phyloP scores from a whole-genome alignment of 805 yeast genomes.

The Ogataea nitratoaversa region DNA sequence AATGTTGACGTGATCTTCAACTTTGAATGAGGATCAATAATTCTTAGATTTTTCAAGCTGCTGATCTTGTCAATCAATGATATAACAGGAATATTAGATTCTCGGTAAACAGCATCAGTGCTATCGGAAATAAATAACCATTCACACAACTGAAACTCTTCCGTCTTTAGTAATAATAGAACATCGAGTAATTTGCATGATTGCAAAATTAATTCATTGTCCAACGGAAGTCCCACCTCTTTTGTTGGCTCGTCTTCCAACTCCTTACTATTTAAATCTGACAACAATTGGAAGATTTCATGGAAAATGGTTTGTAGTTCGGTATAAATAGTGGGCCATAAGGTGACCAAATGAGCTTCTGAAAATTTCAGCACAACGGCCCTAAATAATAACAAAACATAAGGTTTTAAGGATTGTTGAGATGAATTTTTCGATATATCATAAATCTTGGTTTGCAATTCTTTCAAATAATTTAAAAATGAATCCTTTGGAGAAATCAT shows the following conservation, averaged over 20 bases:
- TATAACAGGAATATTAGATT: constrained; percentile 29
- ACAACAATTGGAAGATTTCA: constrained; percentile 25
- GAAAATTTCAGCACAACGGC: constrained; percentile 60
- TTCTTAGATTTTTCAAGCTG: constrained; percentile 24
- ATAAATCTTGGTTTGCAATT: constrained; percentile 33
- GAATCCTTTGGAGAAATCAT: constrained; percentile 59
- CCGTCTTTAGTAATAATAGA: constrained; percentile 60
- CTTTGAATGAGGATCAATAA: constrained; percentile 6
- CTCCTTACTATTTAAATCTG: constrained; percentile 10
- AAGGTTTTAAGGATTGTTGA: constrained; percentile 32
- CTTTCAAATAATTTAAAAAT: constrained; percentile 47
- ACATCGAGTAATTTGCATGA: constrained; percentile 80
- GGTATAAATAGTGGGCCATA: constrained; percentile 67
- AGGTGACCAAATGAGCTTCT: constrained; percentile 57
- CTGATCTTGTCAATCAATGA: constrained; percentile 33
- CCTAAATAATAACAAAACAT: constrained; percentile 56
- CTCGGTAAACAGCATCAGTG: constrained; percentile 29
- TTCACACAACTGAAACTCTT: constrained; percentile 71
- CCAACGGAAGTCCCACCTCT: constrained; percentile 29
- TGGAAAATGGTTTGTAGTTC: constrained; percentile 52
- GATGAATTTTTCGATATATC: constrained; percentile 28
- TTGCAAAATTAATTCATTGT: constrained; percentile 42
- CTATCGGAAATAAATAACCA: constrained; percentile 82
- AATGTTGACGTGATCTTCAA: constrained; percentile 18
- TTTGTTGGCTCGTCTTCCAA: constrained; percentile 8